Conservation (phyloP, 2,329 filamentous ascomycete genomes). For the Pyrenochaeta sp. region DNA sequence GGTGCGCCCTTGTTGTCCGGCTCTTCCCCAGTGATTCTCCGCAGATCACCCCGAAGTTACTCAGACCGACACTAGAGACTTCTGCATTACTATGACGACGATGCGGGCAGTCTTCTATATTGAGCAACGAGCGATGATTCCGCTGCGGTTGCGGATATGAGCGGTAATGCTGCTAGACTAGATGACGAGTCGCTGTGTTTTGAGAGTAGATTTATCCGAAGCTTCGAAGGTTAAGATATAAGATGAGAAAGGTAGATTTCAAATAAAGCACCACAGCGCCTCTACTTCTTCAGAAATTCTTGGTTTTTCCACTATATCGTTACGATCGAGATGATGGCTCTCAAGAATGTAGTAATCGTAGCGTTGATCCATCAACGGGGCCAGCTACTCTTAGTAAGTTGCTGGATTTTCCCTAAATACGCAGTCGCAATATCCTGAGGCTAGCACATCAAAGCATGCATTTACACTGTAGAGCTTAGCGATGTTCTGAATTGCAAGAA, state of each 20-base stretch:
- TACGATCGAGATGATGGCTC: slow-evolving; percentile 12
- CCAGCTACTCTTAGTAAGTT: too few species aligned
- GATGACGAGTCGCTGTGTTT: neutral
- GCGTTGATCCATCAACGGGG: slow-evolving; percentile 14
- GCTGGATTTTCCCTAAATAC: too few species aligned
- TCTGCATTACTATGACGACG: slow-evolving; percentile 10
- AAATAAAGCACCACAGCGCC: too few species aligned
- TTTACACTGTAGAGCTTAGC: too few species aligned
- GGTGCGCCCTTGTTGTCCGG: neutral
- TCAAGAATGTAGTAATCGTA: slow-evolving; percentile 8
- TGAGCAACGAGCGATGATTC: slow-evolving; percentile 7
- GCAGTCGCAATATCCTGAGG: too few species aligned
- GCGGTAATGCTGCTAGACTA: neutral
- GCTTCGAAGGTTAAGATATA: neutral
- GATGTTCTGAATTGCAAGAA: too few species aligned
- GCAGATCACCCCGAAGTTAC: slow-evolving; percentile 15
- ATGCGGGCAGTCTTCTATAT: slow-evolving; percentile 14
- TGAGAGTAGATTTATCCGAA: too few species aligned
- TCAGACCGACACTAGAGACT: slow-evolving; percentile 9
- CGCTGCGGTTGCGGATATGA: slow-evolving; percentile 4
- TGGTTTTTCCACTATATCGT: neutral
- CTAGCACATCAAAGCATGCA: too few species aligned
- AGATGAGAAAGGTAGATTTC: neutral
- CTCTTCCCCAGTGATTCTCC: slow-evolving; percentile 15
- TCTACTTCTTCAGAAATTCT: neutral